Percentiles rank a stretch among this genome's conserved stretches.
These are phyloP conservation scores for Coniferiporia weirii DNA, from an alignment of 1,284 basidiomycete genomes.

Conservation along the genomic window DNA sequence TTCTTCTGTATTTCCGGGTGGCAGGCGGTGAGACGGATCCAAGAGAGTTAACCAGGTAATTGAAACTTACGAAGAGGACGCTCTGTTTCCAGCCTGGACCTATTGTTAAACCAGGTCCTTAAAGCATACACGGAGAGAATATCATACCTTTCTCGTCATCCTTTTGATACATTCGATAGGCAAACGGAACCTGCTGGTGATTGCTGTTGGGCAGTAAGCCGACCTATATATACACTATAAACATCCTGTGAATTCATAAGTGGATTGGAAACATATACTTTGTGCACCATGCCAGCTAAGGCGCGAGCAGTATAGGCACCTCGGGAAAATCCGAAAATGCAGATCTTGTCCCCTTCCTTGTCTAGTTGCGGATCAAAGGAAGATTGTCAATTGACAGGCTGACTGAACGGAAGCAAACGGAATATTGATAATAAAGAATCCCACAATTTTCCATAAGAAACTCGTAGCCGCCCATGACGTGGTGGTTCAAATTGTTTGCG, in stretches of 20 bases:
- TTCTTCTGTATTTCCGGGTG: slow-evolving; percentile 35
- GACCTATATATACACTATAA: slow-evolving; percentile 28
- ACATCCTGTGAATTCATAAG: background rate
- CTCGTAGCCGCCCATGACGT: slow-evolving; percentile 56
- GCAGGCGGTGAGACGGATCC: background rate
- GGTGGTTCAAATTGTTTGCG: slow-evolving; percentile 39
- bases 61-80: background rate
- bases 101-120: background rate
- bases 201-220: slow-evolving; percentile 48
- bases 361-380: background rate
- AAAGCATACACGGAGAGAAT: background rate
- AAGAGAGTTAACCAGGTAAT: background rate
- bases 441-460: slow-evolving; percentile 61
- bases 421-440: slow-evolving; percentile 7
- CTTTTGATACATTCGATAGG: slow-evolving; percentile 50
- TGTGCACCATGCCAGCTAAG: slow-evolving; percentile 37
- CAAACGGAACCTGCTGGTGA: slow-evolving; percentile 50
- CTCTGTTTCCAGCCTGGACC: slow-evolving; percentile 1
- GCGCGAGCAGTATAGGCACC: slow-evolving; percentile 47
- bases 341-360: slow-evolving; percentile 41
- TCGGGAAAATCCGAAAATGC: slow-evolving; percentile 43
- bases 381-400: too few species aligned
- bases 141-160: slow-evolving; percentile 34
- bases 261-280: slow-evolving; percentile 19
- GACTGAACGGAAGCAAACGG: too few species aligned